A percentile compares a stretch with the other conserved stretches of the same genome.
These are phyloP conservation scores for Auricularia cornea DNA, from an alignment of 768 basidiomycete species.

Conservation along the genomic window DNA sequence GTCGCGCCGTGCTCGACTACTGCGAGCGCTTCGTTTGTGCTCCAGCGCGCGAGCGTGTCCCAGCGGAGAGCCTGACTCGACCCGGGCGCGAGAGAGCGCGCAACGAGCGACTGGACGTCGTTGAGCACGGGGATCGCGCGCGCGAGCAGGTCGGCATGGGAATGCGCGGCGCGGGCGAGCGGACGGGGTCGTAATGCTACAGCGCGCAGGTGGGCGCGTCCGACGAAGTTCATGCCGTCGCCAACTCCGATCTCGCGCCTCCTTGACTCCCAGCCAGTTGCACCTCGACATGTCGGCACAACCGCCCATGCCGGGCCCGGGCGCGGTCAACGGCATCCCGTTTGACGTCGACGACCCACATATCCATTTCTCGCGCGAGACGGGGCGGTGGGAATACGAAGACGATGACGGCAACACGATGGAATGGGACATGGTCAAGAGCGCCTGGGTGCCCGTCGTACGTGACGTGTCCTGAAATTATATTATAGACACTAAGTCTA, in stretches of 20 bases:
- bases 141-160: neutral
- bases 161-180: neutral
- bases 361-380: slow-evolving; percentile 68
- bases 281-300: too few relatives aligned
- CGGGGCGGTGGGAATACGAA: slow-evolving; percentile 82
- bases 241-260: neutral
- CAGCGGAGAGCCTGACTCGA: neutral
- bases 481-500: neutral
- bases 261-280: neutral
- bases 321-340: neutral
- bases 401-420: slow-evolving; percentile 84
- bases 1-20: neutral
- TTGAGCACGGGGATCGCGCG: neutral
- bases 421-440: slow-evolving; percentile 75
- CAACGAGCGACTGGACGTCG: neutral
- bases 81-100: neutral
- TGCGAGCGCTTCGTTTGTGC: neutral
- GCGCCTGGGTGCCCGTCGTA: slow-evolving; percentile 79
- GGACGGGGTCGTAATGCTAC: too few relatives aligned
- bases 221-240: neutral
- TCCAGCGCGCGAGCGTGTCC: neutral
- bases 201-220: neutral
- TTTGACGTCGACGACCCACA: slow-evolving; percentile 47
- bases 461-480: slow-evolving; percentile 21
- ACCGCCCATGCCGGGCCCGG: too few relatives aligned